Evolutionary conservation across 495 filamentous ascomycete species (phyloP).

Genomic region (Penicillium manginii): DNA sequence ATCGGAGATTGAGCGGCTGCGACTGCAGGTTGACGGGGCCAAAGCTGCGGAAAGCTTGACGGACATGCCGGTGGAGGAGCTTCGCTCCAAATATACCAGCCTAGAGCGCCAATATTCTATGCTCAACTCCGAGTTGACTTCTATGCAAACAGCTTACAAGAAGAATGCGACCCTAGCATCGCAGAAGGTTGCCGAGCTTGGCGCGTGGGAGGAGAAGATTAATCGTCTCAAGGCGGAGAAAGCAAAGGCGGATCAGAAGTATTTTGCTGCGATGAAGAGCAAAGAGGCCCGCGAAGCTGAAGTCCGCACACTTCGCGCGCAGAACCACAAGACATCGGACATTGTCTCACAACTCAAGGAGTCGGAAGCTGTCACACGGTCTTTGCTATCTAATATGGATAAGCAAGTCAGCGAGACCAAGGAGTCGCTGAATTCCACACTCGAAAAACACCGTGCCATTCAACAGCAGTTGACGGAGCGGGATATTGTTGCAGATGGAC

Average conservation of each 20-base stretch:
- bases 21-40: constrained; percentile 52
- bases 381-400: constrained; percentile 79
- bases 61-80: constrained; percentile 62
- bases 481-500: constrained; percentile 65
- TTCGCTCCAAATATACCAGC: constrained; percentile 70
- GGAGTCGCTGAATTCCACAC: constrained; percentile 68
- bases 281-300: constrained; percentile 82
- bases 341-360: constrained; percentile 94
- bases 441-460: constrained; percentile 68
- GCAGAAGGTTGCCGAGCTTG: constrained; percentile 80
- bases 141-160: constrained; percentile 85
- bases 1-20: constrained; percentile 75
- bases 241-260: constrained; percentile 95
- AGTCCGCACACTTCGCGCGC: constrained; percentile 72
- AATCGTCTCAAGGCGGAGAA: constrained; percentile 81
- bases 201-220: constrained; percentile 77
- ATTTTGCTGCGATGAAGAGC: constrained; percentile 91
- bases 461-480: constrained; percentile 73
- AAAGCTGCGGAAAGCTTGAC: constrained; percentile 45
- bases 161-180: constrained; percentile 81
- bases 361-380: constrained; percentile 63
- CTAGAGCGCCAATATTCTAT: constrained; percentile 78
- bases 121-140: constrained; percentile 82
- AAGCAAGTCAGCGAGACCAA: constrained; percentile 84
- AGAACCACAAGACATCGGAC: constrained; percentile 89